phyloP scores from a whole-genome alignment of 768 basidiomycete species.

The Termitomyces sp. region DNA sequence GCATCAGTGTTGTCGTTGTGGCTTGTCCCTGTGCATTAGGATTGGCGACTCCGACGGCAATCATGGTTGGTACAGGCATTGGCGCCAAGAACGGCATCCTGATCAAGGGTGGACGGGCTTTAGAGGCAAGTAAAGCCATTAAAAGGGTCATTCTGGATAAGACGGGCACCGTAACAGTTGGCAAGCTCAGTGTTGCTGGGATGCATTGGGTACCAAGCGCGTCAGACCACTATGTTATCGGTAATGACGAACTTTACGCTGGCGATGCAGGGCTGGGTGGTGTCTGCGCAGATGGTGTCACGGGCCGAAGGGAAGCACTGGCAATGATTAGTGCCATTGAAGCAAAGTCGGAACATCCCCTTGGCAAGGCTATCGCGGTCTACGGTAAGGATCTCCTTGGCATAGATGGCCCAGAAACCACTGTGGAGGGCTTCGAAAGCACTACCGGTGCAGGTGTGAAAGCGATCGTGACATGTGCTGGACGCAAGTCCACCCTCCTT shows the following conservation, averaged over 20 bases:
- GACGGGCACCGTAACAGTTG: slow-evolving; percentile 94
- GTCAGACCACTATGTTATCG: slow-evolving; percentile 10
- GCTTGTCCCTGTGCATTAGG: slow-evolving; percentile 98
- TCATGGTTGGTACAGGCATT: slow-evolving; percentile 98
- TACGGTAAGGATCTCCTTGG: slow-evolving; percentile 68
- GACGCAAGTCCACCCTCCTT: slow-evolving; percentile 50
- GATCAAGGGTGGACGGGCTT: slow-evolving; percentile 93
- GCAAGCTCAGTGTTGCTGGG: slow-evolving; percentile 80
- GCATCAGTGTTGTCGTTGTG: slow-evolving; percentile 96
- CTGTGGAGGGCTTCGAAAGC: slow-evolving; percentile 75
- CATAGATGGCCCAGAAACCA: slow-evolving; percentile 40
- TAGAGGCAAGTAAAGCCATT: slow-evolving; percentile 85
- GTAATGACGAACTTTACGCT: slow-evolving; percentile 33
- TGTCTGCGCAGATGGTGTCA: slow-evolving; percentile 57
- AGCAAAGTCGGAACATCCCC: slow-evolving; percentile 90
- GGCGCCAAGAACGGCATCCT: slow-evolving; percentile 96
- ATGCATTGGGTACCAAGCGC: slow-evolving; percentile 62
- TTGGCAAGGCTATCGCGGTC: slow-evolving; percentile 86
- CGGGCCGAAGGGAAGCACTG: slow-evolving; percentile 54
- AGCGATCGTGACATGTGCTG: slow-evolving; percentile 53
- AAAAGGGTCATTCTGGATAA: slow-evolving; percentile 89
- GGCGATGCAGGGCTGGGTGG: slow-evolving; percentile 38
- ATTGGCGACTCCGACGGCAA: slow-evolving; percentile 93
- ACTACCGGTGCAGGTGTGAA: slow-evolving; percentile 86
- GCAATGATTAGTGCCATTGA: slow-evolving; percentile 85